Percentiles rank a stretch among this genome's conserved stretches.
Evolutionary conservation across 352 stramenopile species (phyloP).

Genomic region (Ophiocytium majus): DNA sequence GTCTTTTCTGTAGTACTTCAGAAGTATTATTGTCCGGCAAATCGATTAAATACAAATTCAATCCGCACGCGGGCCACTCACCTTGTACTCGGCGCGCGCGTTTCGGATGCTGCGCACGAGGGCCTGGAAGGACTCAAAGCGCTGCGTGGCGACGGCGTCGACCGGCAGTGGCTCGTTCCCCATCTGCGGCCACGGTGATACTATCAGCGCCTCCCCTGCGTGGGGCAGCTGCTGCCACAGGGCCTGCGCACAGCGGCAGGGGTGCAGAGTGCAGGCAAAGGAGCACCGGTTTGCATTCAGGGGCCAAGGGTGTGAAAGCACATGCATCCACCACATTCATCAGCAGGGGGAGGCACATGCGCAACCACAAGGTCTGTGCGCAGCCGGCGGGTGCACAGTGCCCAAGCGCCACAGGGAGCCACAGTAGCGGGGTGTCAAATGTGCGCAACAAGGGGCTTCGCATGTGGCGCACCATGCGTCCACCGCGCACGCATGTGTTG

Average conservation of each 20-base stretch:
- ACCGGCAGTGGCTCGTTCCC: slow-evolving; percentile 57
- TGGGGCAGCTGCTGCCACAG: slow-evolving; percentile 74
- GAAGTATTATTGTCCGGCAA: background rate
- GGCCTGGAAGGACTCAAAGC: slow-evolving; percentile 71
- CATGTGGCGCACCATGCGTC: no score
- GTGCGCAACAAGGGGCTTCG: no score
- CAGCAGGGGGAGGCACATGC: no score
- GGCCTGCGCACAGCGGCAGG: slow-evolving; percentile 4
- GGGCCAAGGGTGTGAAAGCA: no score
- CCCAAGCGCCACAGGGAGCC: no score
- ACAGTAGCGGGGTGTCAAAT: no score
- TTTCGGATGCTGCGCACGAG: slow-evolving; percentile 74
- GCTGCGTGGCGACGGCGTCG: slow-evolving; percentile 22
- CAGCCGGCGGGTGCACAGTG: no score
- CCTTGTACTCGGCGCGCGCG: slow-evolving; percentile 75
- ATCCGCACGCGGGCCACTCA: background rate
- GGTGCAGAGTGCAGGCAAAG: no score
- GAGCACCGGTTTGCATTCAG: no score
- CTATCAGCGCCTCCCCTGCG: slow-evolving; percentile 65
- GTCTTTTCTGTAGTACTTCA: background rate
- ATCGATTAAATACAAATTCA: background rate
- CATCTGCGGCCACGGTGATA: slow-evolving; percentile 74
- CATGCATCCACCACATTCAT: no score
- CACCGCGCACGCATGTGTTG: no score
- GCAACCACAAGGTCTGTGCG: no score